A percentile compares a stretch with the other conserved stretches of the same genome.
Evolutionary conservation across 768 basidiomycete species (phyloP).

Genomic region (Suillus plorans): DNA sequence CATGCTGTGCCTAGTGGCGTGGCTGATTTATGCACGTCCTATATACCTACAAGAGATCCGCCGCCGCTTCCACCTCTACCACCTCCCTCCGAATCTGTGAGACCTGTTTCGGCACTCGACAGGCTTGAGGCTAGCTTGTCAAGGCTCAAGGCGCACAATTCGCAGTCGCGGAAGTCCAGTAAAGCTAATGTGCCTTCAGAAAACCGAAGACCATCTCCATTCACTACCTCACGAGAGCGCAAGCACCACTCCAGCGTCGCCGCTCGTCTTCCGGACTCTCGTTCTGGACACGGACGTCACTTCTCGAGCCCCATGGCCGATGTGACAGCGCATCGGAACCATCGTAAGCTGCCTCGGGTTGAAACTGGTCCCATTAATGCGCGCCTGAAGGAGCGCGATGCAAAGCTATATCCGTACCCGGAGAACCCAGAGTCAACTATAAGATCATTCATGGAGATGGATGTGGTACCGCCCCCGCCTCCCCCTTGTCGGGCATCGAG

Average conservation of each 20-base stretch:
- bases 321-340: neutral
- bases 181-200: slow-evolving; percentile 9
- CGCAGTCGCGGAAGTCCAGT: slow-evolving; percentile 25
- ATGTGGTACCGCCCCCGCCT: slow-evolving; percentile 14
- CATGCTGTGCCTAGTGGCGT: neutral
- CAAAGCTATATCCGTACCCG: neutral
- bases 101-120: slow-evolving; percentile 31
- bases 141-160: slow-evolving; percentile 32
- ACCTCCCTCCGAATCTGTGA: neutral
- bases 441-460: slow-evolving; percentile 35
- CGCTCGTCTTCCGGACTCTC: neutral
- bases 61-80: slow-evolving; percentile 20
- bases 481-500: slow-evolving; percentile 15
- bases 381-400: neutral
- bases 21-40: slow-evolving; percentile 13
- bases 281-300: slow-evolving; percentile 7
- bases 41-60: slow-evolving; percentile 16
- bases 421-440: slow-evolving; percentile 10
- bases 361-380: neutral
- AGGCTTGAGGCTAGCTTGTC: slow-evolving; percentile 34
- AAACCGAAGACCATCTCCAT: slow-evolving; percentile 20
- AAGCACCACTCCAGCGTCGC: slow-evolving; percentile 14
- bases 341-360: neutral
- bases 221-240: slow-evolving; percentile 15
- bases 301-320: slow-evolving; percentile 11